phyloP scores from a whole-genome alignment of 2,329 filamentous ascomycete genomes.

The Chalaropsis ovoidea region DNA sequence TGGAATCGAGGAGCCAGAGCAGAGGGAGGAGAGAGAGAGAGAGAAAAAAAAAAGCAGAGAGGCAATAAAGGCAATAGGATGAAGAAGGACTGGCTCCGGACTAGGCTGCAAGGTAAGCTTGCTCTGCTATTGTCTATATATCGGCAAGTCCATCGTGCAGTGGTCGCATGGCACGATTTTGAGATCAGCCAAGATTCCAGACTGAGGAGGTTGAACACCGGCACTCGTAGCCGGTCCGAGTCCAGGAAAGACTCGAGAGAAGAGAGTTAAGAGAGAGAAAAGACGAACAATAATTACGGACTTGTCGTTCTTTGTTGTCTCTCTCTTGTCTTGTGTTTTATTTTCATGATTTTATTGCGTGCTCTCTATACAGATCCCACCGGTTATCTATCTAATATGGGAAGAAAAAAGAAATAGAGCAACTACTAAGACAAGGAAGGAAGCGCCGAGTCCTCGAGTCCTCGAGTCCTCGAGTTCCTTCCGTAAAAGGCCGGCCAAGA shows the following conservation, averaged over 20 bases:
- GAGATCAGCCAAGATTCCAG: conserved; percentile 2
- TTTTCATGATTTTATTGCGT: background rate
- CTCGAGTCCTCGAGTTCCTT: background rate
- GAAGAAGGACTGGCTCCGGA: too few relatives aligned
- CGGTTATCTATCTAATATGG: background rate
- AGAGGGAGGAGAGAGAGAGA: background rate
- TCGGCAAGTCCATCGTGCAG: background rate
- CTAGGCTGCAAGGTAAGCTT: background rate
- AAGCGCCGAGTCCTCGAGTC: background rate
- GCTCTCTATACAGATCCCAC: background rate
- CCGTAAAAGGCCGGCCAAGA: background rate
- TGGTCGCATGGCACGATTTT: conserved; percentile 10
- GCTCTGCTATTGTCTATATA: background rate
- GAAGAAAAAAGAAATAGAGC: background rate
- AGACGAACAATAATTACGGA: conserved; percentile 4
- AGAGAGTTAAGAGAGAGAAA: background rate
- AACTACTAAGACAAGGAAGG: background rate
- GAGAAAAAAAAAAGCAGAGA: background rate
- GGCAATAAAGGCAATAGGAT: conserved; percentile 1
- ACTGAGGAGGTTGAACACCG: background rate
- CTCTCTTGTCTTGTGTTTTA: too few relatives aligned
- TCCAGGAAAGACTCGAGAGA: background rate
- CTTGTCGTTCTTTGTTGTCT: background rate
- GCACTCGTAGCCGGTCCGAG: conserved; percentile 4
- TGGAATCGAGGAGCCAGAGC: too few relatives aligned